Conservation (phyloP, 805 yeast species). For the Pichia thaimueangensis region DNA sequence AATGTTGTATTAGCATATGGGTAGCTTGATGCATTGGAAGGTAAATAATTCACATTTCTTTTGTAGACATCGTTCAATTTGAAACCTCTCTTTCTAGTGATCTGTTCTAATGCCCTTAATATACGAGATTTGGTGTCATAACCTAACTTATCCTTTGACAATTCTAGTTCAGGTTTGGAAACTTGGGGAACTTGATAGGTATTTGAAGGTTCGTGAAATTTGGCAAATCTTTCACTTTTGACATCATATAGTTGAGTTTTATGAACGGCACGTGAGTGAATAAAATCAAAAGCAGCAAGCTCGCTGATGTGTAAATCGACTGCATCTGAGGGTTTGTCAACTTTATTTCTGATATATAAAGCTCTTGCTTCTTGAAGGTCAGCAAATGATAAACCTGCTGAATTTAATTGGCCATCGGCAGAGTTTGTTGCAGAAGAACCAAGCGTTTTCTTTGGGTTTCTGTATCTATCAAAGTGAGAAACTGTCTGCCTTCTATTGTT, state of each 20-base stretch:
- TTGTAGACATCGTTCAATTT: slow-evolving; percentile 14
- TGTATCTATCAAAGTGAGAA: slow-evolving; percentile 14
- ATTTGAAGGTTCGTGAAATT: not conserved
- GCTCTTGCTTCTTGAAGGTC: slow-evolving; percentile 9
- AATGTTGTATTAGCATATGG: slow-evolving; percentile 24
- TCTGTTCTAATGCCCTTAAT: slow-evolving; percentile 24
- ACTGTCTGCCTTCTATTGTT: slow-evolving; percentile 6
- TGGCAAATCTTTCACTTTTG: slow-evolving; percentile 6
- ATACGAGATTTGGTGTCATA: slow-evolving; percentile 24
- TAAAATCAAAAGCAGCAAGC: slow-evolving; percentile 4
- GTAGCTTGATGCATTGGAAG: slow-evolving; percentile 17
- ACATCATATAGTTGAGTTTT: slow-evolving; percentile 1
- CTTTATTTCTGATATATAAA: slow-evolving; percentile 14
- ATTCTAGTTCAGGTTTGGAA: slow-evolving; percentile 19
- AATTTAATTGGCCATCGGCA: slow-evolving; percentile 4
- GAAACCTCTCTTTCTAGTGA: slow-evolving; percentile 21
- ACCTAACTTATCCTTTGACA: slow-evolving; percentile 24
- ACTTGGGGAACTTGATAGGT: not conserved
- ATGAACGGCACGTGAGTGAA: slow-evolving; percentile 8
- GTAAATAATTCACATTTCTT: slow-evolving; percentile 14
- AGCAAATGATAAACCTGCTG: slow-evolving; percentile 12
- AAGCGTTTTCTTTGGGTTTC: slow-evolving; percentile 8
- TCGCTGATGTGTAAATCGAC: slow-evolving; percentile 2
- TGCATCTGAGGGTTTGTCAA: not conserved
- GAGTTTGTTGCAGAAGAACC: not conserved